Conservation (phyloP, 257 asterid species). For the Solanum virginianum region DNA sequence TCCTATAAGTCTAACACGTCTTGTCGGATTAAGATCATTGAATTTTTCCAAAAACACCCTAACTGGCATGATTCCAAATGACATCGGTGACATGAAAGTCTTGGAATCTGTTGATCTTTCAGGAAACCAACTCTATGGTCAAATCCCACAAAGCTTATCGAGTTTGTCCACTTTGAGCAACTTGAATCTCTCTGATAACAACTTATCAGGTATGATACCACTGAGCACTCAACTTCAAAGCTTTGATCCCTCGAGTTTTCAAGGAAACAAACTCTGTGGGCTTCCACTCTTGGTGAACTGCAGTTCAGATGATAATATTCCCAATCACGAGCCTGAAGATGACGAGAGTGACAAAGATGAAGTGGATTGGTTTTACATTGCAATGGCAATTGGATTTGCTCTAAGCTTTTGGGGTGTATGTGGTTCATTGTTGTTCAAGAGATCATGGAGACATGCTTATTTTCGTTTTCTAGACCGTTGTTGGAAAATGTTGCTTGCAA, state of each 20-base stretch:
- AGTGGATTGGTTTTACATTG: not conserved
- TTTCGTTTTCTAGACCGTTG: too few relatives aligned
- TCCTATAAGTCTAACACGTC: conserved; percentile 12
- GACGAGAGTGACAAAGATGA: not conserved
- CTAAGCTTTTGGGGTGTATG: too few relatives aligned
- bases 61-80: conserved; percentile 14
- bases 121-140: not conserved
- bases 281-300: not conserved
- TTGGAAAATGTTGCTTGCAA: too few relatives aligned
- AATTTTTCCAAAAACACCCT: conserved; percentile 18
- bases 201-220: not conserved
- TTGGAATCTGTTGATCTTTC: conserved; percentile 1
- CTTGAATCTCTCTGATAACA: conserved; percentile 5
- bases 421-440: too few relatives aligned
- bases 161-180: not conserved
- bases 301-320: not conserved
- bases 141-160: not conserved
- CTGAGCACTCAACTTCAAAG: conserved; percentile 1
- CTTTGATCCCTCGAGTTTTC: not conserved
- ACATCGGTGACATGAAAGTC: conserved; percentile 1
- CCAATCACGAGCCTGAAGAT: not conserved
- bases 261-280: not conserved
- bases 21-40: conserved; percentile 10
- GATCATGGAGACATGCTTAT: too few relatives aligned
- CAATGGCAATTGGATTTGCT: too few relatives aligned